phyloP scores from a whole-genome alignment of 768 basidiomycete species.

The Agrocybe praecox region DNA sequence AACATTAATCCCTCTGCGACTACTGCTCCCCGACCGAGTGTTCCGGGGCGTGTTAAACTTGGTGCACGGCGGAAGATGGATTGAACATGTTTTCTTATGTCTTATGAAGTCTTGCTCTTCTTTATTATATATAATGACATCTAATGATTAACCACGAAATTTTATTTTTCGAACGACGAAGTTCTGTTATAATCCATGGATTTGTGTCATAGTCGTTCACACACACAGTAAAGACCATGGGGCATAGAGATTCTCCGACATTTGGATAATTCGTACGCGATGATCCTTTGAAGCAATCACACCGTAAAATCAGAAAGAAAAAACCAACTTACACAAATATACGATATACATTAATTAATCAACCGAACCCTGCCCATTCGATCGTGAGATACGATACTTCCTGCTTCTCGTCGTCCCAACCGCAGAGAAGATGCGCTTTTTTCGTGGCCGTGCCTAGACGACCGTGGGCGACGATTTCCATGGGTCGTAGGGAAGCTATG shows the following conservation, averaged over 20 bases:
- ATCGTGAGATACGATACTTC: conserved; percentile 76
- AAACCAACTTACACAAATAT: neutral
- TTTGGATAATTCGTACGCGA: too few relatives aligned
- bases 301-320: neutral
- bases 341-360: conserved; percentile 10
- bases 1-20: conserved; percentile 3
- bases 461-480: conserved; percentile 96
- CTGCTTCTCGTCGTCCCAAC: conserved; percentile 76
- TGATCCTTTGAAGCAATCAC: too few relatives aligned
- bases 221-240: too few relatives aligned
- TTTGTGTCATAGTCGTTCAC: too few relatives aligned
- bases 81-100: conserved; percentile 23
- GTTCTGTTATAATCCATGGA: too few relatives aligned
- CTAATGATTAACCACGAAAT: neutral
- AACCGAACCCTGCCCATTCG: conserved; percentile 93
- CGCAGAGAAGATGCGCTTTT: conserved; percentile 90
- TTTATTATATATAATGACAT: neutral
- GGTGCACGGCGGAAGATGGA: conserved; percentile 48
- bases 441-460: conserved; percentile 96
- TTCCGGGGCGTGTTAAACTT: conserved; percentile 33
- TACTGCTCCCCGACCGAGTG: neutral
- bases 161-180: too few relatives aligned
- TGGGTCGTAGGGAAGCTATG: conserved; percentile 64
- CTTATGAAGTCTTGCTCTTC: neutral
- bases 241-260: too few relatives aligned